Percentiles rank a stretch among this genome's conserved stretches.
phyloP scores from a whole-genome alignment of 768 basidiomycete species.

The Boletales sp. region DNA sequence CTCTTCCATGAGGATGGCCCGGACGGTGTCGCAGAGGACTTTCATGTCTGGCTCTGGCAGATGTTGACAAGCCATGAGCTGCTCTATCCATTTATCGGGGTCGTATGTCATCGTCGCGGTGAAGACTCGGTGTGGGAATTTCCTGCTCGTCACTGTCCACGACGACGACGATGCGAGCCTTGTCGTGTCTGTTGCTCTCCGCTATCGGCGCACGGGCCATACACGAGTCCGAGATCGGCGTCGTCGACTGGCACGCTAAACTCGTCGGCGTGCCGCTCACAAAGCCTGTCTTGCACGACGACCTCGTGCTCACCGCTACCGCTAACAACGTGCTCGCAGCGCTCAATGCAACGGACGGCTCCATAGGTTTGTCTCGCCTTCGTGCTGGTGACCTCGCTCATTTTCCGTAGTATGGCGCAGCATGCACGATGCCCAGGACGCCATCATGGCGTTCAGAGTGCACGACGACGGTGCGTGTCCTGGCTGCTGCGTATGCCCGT shows the following conservation, averaged over 20 bases:
- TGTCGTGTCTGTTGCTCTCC: slow-evolving; percentile 15
- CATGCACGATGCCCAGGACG: slow-evolving; percentile 66
- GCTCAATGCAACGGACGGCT: slow-evolving; percentile 62
- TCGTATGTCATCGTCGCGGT: slow-evolving; percentile 33
- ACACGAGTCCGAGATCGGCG: slow-evolving; percentile 72
- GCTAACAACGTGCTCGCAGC: slow-evolving; percentile 76
- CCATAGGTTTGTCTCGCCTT: slow-evolving; percentile 49
- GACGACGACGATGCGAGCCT: slow-evolving; percentile 13
- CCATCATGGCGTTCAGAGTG: slow-evolving; percentile 59
- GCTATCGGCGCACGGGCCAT: slow-evolving; percentile 41
- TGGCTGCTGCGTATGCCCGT: not conserved
- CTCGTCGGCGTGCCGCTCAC: slow-evolving; percentile 69
- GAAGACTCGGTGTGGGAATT: slow-evolving; percentile 16
- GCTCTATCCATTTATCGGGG: slow-evolving; percentile 83
- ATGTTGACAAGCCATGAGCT: slow-evolving; percentile 81
- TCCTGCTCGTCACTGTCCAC: not conserved
- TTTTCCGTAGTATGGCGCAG: slow-evolving; percentile 69
- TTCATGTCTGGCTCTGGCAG: slow-evolving; percentile 94
- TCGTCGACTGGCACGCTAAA: slow-evolving; percentile 85
- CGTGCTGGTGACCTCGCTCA: slow-evolving; percentile 2
- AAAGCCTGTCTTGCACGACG: slow-evolving; percentile 49
- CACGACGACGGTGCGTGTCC: slow-evolving; percentile 51
- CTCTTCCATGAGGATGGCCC: slow-evolving; percentile 89
- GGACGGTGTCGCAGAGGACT: slow-evolving; percentile 84
- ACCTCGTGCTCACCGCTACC: slow-evolving; percentile 63